These are phyloP conservation scores for Lactuca sativa DNA, from an alignment of 129 eudicot species.

Conservation along the genomic window DNA sequence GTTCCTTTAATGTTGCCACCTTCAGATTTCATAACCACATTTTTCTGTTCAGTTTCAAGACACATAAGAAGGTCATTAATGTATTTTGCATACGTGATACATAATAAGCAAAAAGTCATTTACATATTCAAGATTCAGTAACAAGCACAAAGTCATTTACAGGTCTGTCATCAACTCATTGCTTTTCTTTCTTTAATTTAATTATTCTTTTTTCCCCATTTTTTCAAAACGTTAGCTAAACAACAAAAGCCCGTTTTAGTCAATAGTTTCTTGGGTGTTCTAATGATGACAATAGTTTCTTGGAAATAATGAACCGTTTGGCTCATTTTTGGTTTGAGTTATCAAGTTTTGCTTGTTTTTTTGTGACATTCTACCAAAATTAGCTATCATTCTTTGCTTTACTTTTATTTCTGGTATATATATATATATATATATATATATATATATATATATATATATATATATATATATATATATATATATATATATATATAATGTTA, in stretches of 20 bases:
- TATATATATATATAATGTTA: too few relatives aligned
- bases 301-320: conserved; percentile 3
- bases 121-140: conserved; percentile 23
- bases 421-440: too few relatives aligned
- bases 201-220: neutral
- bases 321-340: too few relatives aligned
- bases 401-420: too few relatives aligned
- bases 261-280: conserved; percentile 1
- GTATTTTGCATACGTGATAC: neutral
- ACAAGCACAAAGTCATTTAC: conserved; percentile 28
- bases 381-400: too few relatives aligned
- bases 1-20: conserved; percentile 71
- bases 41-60: neutral
- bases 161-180: conserved; percentile 32
- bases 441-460: too few relatives aligned
- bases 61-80: neutral
- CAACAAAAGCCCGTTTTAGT: neutral
- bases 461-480: too few relatives aligned
- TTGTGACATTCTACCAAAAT: too few relatives aligned
- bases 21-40: conserved; percentile 8
- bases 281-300: conserved; percentile 27
- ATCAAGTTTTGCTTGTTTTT: too few relatives aligned
- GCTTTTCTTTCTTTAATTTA: too few relatives aligned
- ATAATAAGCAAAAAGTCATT: too few relatives aligned
- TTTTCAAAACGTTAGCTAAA: neutral